These are phyloP conservation scores for Crinitomyces ghanaensis DNA, from an alignment of 805 yeast species.

Conservation along the genomic window DNA sequence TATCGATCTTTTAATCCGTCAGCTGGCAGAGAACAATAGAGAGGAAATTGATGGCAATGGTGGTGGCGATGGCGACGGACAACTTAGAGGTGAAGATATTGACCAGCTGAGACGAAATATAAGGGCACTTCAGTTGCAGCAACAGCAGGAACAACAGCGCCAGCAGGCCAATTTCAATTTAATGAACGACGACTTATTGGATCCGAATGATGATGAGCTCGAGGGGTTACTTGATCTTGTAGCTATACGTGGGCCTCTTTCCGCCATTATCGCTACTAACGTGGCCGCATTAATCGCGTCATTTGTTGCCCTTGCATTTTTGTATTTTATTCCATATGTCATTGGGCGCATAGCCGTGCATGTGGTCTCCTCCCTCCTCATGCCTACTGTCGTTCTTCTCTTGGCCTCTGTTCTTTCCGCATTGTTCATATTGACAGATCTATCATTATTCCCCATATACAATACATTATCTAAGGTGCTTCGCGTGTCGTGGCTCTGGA, in stretches of 20 bases:
- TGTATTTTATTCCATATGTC: constrained; percentile 19
- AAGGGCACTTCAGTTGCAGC: constrained; percentile 1
- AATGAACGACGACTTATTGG: constrained; percentile 13
- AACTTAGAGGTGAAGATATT: too few relatives aligned
- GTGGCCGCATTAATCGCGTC: constrained; percentile 14
- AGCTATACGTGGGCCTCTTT: constrained; percentile 18
- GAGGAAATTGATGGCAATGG: constrained; percentile 5
- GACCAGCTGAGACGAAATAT: too few relatives aligned
- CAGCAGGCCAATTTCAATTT: constrained; percentile 4
- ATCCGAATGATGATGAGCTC: constrained; percentile 14
- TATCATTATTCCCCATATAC: too few relatives aligned
- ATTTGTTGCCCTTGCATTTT: constrained; percentile 9
- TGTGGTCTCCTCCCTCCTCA: too few relatives aligned
- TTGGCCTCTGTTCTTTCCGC: too few relatives aligned
- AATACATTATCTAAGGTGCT: too few relatives aligned
- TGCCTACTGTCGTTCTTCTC: not conserved
- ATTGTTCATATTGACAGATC: too few relatives aligned
- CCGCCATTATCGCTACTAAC: constrained; percentile 15
- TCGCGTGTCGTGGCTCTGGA: too few relatives aligned
- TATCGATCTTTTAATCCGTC: not conserved
- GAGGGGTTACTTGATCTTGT: constrained; percentile 23
- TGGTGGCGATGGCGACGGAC: constrained; percentile 4
- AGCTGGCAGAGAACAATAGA: not conserved
- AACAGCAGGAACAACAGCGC: constrained; percentile 1
- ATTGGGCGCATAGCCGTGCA: constrained; percentile 14